Base-by-base conservation (phyloP, 805 yeast genomes). In the Nakazawaea wickerhamii region DNA sequence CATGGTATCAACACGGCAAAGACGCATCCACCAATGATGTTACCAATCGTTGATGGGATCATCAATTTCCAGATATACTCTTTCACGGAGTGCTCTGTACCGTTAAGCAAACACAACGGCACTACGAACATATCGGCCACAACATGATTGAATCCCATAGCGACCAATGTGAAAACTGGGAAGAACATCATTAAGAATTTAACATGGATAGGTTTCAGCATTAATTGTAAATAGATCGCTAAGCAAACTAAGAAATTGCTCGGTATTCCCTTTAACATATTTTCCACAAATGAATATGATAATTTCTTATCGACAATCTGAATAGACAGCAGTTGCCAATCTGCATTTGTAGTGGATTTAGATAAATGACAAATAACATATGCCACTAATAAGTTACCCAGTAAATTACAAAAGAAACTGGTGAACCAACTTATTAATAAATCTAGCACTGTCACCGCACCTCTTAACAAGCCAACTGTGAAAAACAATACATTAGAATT, bases 191-290 rank as follows among this genome's bases (percentile, higher is more conserved):
- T 61, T 5, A 81, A 36, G 22, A 81, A 67, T 51, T 82, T 84
- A 27, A 86, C 95, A 55, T 86, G 95, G 8, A 81, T 55, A 0
- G 95, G 95, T 54, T 81, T 83, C 5, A 84, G 84, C 79, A 85
- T 74, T 31, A 86, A 63, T 55, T 85, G 95, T 36, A 85, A 61
- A 60, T 83, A 85, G 7, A 84, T 79, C 2, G 89, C 95, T 22
- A 85, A 61, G 42, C 82, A 75, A 20, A 86, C 95, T 52, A 70
- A 81, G 55, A 84, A 85, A 59, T 86, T 86, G 25, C 93, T 89
- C 1, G 84, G 88, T 28, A 83, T 70, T 7, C 77, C 86, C 52
- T 76, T 81, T n/a, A 86, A 48, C 38, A 86, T 70, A 1, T 82
- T 81, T 52, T 84, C 70, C 43, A 75, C 71, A 54, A 85, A 85